These are phyloP conservation scores for Rachicladosporium sp. DNA, from an alignment of 2,329 filamentous ascomycete species.

Conservation along the genomic window DNA sequence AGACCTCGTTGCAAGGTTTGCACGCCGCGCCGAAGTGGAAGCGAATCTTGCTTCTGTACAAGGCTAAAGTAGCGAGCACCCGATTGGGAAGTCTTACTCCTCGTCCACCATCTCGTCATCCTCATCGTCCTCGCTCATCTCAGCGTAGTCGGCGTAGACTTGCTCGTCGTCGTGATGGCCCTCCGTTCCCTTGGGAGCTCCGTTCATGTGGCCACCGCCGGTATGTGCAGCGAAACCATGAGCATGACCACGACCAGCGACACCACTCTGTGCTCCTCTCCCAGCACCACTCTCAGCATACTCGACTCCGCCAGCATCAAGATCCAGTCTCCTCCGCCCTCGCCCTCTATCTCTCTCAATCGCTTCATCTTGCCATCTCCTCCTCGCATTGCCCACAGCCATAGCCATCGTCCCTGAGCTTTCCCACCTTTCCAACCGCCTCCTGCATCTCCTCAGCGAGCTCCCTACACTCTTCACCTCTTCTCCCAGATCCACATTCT, in stretches of 20 bases:
- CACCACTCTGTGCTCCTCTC: neutral
- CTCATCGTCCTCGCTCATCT: slow-evolving; percentile 21
- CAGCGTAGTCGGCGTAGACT: no score
- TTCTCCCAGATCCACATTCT: slow-evolving; percentile 65
- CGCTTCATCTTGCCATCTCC: slow-evolving; percentile 7
- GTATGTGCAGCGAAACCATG: no score
- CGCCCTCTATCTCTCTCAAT: slow-evolving; percentile 9
- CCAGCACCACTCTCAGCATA: slow-evolving; percentile 17
- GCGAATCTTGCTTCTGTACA: no score
- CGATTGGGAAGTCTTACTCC: slow-evolving; percentile 1
- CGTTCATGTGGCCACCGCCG: no score
- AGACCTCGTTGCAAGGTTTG: no score
- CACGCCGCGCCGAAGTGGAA: no score
- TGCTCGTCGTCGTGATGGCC: no score
- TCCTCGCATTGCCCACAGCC: slow-evolving; percentile 11
- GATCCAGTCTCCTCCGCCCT: slow-evolving; percentile 7
- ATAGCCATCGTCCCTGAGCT: slow-evolving; percentile 12
- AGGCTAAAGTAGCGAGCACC: no score
- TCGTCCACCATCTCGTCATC: slow-evolving; percentile 26
- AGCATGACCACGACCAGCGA: neutral
- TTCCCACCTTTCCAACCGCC: slow-evolving; percentile 61
- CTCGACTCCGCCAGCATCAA: slow-evolving; percentile 12
- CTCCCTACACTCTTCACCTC: slow-evolving; percentile 56
- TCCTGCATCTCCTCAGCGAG: slow-evolving; percentile 50
- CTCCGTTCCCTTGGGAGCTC: no score